Evolutionary conservation across 345 rosid species (phyloP), one percentile per base, ranked within the genome.

Genomic region (Eucalyptus decipiens): DNA sequence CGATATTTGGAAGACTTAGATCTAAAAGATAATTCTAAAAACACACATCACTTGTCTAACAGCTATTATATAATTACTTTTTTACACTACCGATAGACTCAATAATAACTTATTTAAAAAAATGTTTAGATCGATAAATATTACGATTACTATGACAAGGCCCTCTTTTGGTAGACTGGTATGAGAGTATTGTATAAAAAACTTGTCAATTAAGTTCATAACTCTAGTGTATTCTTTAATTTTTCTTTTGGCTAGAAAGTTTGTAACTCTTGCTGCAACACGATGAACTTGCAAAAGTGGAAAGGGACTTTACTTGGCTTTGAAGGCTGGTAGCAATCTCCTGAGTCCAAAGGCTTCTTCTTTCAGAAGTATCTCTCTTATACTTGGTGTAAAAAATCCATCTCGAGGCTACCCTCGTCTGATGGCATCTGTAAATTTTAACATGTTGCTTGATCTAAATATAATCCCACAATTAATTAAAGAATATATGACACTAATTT

Each of bases 71-170:
- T 76, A 37, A 76, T 76, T 76, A 9, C 40, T 67, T n/a, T 65
- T 67, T 67, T 32, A 67, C 40, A 14, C 23, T 16, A 18, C 1
- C 0, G 4, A 67, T 67, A 6, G 40, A 67, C 11, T 11, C 12
- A 19, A 37, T 76, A 37, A 37, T 76, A 37, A 76, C 12, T 65
- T 62, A 21, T 34, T 21, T 34, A 2, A 9, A 69, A 69, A 19
- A 3, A 69, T 34, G 24, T 4, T 69, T 34, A 10, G 15, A 13
- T 37, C 23, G 1, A 34, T 18, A 34, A 34, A 69, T 76, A 15
- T n/a, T n/a, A n/a, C 0, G 6, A n/a, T n/a, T 8, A 65, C 6
- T 16, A n/a, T n/a, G 9, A n/a, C 21, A n/a, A 7, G 13, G 2
- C 6, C 6, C 3, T 15, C 4, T 4, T n/a, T 15, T 65, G 32